phyloP scores from a whole-genome alignment of 2,329 filamentous ascomycete species.

The Arthrobotrys entomopaga region DNA sequence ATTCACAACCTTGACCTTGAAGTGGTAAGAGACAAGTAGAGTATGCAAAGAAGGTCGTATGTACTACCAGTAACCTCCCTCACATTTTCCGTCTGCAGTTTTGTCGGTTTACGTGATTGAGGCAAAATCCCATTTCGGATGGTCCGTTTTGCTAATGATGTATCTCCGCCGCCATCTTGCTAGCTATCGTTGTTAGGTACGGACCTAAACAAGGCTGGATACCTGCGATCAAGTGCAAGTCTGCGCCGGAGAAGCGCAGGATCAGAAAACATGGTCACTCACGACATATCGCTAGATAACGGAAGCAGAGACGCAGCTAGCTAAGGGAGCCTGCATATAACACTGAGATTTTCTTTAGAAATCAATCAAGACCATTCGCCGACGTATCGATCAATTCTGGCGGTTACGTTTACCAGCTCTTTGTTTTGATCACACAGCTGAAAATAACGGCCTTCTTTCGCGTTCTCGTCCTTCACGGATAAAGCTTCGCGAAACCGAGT shows the following conservation, averaged over 20 bases:
- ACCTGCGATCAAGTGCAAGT: background rate
- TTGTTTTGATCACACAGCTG: background rate
- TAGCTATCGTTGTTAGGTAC: background rate
- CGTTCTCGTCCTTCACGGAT: slow-evolving; percentile 16
- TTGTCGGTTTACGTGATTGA: slow-evolving; percentile 45
- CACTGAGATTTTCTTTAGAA: background rate
- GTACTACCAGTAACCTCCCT: slow-evolving; percentile 1
- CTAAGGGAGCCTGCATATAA: slow-evolving; percentile 1
- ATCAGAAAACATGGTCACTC: background rate
- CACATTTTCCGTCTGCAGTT: slow-evolving; percentile 2
- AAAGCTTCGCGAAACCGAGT: slow-evolving; percentile 50
- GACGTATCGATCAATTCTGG: background rate
- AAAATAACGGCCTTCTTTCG: slow-evolving; percentile 3
- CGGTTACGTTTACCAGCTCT: background rate
- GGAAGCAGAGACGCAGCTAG: background rate
- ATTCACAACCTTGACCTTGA: slow-evolving; percentile 40
- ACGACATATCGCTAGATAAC: background rate
- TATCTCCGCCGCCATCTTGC: background rate
- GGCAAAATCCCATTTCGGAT: slow-evolving; percentile 41
- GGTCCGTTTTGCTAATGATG: background rate
- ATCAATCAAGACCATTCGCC: background rate
- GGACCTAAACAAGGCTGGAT: background rate
- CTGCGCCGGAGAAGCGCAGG: background rate
- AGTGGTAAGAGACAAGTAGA: slow-evolving; percentile 11
- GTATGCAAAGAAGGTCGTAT: slow-evolving; percentile 27